Conservation (phyloP, 441 rosid species). For the Mallotus repandus region DNA sequence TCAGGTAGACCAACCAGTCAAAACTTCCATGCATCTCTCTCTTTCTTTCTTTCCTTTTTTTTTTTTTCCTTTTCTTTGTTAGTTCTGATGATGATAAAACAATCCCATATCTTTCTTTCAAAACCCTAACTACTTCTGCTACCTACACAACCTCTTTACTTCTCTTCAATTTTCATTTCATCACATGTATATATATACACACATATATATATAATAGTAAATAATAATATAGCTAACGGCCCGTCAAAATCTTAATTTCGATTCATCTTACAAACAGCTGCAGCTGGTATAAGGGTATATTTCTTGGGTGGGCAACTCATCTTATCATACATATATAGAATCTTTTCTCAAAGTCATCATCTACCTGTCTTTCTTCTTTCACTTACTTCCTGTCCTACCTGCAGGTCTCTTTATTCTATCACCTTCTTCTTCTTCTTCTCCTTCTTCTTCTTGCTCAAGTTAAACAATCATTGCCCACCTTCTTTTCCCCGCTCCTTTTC, state of each 20-base stretch:
- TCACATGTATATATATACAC: too few species aligned
- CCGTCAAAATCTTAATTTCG: constrained; percentile 26
- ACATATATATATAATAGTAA: too few species aligned
- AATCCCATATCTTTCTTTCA: not conserved
- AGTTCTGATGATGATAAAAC: too few species aligned
- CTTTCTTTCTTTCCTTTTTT: too few species aligned
- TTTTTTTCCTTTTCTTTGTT: too few species aligned
- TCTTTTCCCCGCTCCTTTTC: constrained; percentile 20
- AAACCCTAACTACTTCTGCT: constrained; percentile 23
- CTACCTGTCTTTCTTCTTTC: constrained; percentile 29
- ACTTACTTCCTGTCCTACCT: constrained; percentile 10
- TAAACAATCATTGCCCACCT: constrained; percentile 14
- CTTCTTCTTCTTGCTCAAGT: constrained; percentile 1
- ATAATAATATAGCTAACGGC: constrained; percentile 24
- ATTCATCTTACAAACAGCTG: constrained; percentile 6
- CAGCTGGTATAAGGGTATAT: not conserved
- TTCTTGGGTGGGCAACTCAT: constrained; percentile 17
- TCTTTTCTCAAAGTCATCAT: constrained; percentile 37
- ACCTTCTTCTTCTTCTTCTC: constrained; percentile 7
- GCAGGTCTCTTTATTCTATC: constrained; percentile 18
- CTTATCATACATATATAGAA: too few species aligned
- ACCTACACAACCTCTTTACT: too few species aligned
- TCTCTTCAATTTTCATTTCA: too few species aligned
- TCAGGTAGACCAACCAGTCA: constrained; percentile 64
- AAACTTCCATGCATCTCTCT: constrained; percentile 10